Base-by-base conservation (phyloP, 108 stramenopile genomes). In the Seminavis robusta region DNA sequence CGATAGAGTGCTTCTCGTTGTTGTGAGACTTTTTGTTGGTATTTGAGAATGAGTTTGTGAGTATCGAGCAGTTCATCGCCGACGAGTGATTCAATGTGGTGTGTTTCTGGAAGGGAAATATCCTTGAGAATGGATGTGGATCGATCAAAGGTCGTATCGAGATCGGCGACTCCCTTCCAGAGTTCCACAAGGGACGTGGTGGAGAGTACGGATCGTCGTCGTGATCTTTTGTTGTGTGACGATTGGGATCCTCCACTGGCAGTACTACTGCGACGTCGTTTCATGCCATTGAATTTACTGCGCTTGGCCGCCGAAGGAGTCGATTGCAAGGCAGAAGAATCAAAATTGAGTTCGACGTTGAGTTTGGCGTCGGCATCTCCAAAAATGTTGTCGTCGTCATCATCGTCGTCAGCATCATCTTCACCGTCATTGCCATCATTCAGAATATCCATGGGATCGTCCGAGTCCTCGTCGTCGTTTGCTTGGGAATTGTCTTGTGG, bases 1-100 rank as follows among this genome's bases (percentile, higher is more conserved):
- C 40, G 31, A 45, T 88, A 79, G 44, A 92, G 62, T 37, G 57
- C 41, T 3, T 59, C 59, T 10, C 84, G 73, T 53, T 82, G 59
- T 44, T 55, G 42, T 32, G 10, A 52, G 29, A 75, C 68, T 33
- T 49, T 52, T 54, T 53, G 54, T 56, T 65, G 69, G 46, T 52
- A 55, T 49, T 45, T 48, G 36, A 65, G 40, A 52, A 70, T 67
- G 47, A 71, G 76, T 41, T 73, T 76, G 60, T 84, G 84, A 1
- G 34, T 55, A 15, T 61, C 52, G 49, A 65, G 29, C 28, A 76
- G 31, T 46, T 68, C 67, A 43, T 65, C 60, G 1, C 75, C 75
- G 10, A 69, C 68, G 49, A 69, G 19, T 10, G 52, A 51, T 9
- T 45, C 65, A 2, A 36, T 17, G 23, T 66, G 47, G 8, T 53